A percentile compares a stretch with the other conserved stretches of the same genome.
Evolutionary conservation across 768 basidiomycete species (phyloP).

Genomic region (Tylopilus sp.): DNA sequence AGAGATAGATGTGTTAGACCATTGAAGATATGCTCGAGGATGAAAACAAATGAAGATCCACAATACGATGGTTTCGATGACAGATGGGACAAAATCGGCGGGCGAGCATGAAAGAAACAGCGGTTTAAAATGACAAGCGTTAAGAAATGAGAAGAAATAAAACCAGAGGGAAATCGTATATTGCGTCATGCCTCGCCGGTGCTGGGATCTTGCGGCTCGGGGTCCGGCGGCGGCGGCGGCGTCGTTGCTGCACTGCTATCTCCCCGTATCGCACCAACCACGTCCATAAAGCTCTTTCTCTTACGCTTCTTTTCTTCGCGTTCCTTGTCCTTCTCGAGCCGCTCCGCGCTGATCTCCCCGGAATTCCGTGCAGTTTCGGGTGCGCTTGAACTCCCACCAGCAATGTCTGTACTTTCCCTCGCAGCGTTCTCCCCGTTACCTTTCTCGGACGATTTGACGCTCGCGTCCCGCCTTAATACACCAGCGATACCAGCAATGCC

Average conservation of each 20-base stretch:
- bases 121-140: background rate
- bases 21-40: conserved; percentile 11
- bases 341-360: conserved; percentile 50
- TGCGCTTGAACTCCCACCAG: conserved; percentile 28
- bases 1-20: conserved; percentile 1
- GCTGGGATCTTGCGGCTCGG: conserved; percentile 9
- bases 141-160: conserved; percentile 6
- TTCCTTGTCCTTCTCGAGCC: conserved; percentile 46
- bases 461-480: conserved; percentile 30
- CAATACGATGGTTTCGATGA: conserved; percentile 11
- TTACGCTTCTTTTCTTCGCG: conserved; percentile 63
- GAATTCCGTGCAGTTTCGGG: conserved; percentile 41
- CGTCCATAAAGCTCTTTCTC: conserved; percentile 54
- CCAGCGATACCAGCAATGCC: conserved; percentile 28
- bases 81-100: conserved; percentile 9
- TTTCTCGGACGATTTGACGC: conserved; percentile 42
- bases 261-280: conserved; percentile 29
- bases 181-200: conserved; percentile 12
- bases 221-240: conserved; percentile 31
- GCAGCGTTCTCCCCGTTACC: conserved; percentile 18
- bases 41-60: conserved; percentile 14
- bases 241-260: conserved; percentile 28
- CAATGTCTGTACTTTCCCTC: conserved; percentile 18
- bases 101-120: conserved; percentile 1
- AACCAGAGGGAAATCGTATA: conserved; percentile 5